These are phyloP conservation scores for Trichoderma sp. DNA, from an alignment of 2,329 filamentous ascomycete species.

Conservation along the genomic window DNA sequence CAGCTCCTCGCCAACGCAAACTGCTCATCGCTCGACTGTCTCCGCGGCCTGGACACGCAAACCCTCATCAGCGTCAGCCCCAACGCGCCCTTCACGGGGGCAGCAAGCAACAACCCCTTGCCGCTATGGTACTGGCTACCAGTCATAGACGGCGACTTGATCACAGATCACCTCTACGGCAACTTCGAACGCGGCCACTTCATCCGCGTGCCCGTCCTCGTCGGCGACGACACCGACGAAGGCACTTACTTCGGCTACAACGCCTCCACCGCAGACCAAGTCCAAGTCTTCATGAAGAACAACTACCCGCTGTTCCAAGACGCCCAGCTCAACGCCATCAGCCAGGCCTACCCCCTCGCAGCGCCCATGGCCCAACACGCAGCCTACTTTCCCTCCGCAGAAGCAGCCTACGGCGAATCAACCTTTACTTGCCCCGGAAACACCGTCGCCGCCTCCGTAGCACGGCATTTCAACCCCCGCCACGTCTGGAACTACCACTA, in stretches of 20 bases:
- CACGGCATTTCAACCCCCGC: conserved; percentile 25
- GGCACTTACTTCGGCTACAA: conserved; percentile 52
- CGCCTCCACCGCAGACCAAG: conserved; percentile 41
- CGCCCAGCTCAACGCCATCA: conserved; percentile 43
- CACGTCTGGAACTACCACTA: conserved; percentile 54
- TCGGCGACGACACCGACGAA: conserved; percentile 52
- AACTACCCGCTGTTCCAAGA: conserved; percentile 52
- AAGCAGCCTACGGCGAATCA: conserved; percentile 50
- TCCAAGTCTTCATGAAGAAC: conserved; percentile 48
- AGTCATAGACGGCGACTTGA: conserved; percentile 52
- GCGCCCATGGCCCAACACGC: conserved; percentile 44
- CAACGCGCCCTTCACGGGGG: conserved; percentile 46
- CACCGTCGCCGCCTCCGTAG: conserved; percentile 29
- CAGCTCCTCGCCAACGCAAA: conserved; percentile 42
- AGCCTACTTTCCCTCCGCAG: conserved; percentile 50
- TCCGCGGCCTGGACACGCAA: conserved; percentile 38
- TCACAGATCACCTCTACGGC: conserved; percentile 48
- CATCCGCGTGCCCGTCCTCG: conserved; percentile 50
- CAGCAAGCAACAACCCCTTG: conserved; percentile 37
- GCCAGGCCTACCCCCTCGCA: conserved; percentile 46
- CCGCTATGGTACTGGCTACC: conserved; percentile 56
- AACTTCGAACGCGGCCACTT: conserved; percentile 48
- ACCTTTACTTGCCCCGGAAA: conserved; percentile 51
- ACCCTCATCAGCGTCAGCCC: conserved; percentile 48
- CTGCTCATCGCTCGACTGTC: conserved; percentile 39